phyloP scores from a whole-genome alignment of 1,284 basidiomycete species.

The Ustilago sp. region DNA sequence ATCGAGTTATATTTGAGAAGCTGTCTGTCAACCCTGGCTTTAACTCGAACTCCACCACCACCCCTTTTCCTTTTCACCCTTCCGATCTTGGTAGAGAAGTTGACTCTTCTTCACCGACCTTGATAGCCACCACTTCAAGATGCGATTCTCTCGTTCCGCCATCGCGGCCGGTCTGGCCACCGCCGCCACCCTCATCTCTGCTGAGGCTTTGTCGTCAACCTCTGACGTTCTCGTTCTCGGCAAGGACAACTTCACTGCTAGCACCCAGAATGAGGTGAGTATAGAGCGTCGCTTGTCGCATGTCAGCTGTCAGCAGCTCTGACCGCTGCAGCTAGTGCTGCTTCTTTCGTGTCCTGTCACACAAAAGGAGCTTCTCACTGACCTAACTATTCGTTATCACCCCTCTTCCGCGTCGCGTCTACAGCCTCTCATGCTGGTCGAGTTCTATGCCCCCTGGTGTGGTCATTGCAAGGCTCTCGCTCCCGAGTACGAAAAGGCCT shows the following conservation, averaged over 20 bases:
- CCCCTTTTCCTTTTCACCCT: background rate
- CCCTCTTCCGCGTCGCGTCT: background rate
- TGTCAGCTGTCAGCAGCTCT: background rate
- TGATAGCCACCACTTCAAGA: constrained; percentile 18
- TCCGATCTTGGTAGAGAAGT: constrained; percentile 22
- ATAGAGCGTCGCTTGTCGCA: too few relatives aligned
- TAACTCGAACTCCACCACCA: background rate
- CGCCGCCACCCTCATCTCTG: constrained; percentile 70
- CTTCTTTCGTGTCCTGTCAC: background rate
- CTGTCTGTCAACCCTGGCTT: background rate
- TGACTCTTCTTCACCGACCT: constrained; percentile 3
- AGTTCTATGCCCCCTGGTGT: constrained; percentile 94
- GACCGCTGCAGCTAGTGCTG: background rate
- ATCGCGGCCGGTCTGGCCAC: constrained; percentile 54
- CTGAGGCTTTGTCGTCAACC: constrained; percentile 72
- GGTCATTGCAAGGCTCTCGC: constrained; percentile 79
- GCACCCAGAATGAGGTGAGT: constrained; percentile 74
- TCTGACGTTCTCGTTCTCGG: constrained; percentile 88
- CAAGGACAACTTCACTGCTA: constrained; percentile 77
- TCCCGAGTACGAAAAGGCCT: constrained; percentile 90
- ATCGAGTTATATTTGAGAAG: constrained; percentile 8
- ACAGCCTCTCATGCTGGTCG: constrained; percentile 86
- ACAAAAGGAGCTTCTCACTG: background rate
- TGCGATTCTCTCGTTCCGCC: constrained; percentile 54
- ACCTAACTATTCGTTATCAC: background rate